Conservation (phyloP, 768 basidiomycete species). For the Boletellus ananas region DNA sequence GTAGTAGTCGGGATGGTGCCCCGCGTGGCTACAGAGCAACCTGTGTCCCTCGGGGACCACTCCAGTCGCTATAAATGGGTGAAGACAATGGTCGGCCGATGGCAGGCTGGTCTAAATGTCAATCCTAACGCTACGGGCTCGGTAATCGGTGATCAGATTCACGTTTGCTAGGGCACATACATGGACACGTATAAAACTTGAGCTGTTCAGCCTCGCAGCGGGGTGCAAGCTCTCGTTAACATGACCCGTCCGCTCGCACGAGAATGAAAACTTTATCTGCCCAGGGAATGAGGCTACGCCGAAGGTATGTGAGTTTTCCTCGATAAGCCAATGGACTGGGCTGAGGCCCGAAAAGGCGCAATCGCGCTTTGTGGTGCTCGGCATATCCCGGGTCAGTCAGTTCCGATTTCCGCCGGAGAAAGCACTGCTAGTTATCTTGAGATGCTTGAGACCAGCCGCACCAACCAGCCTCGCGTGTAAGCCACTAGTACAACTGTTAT, state of each 20-base stretch:
- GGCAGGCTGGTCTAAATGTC: too few relatives aligned
- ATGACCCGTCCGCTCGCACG: slow-evolving; percentile 2
- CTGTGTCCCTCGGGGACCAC: too few relatives aligned
- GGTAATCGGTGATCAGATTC: background rate
- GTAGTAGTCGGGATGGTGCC: too few relatives aligned
- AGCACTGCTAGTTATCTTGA: too few relatives aligned
- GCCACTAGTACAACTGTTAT: too few relatives aligned
- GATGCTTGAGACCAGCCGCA: too few relatives aligned
- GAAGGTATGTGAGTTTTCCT: slow-evolving; percentile 10
- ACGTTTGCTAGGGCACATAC: slow-evolving; percentile 5
- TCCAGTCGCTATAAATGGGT: too few relatives aligned
- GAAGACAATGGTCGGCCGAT: too few relatives aligned
- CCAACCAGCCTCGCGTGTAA: too few relatives aligned
- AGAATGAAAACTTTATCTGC: slow-evolving; percentile 19
- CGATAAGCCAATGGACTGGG: slow-evolving; percentile 32
- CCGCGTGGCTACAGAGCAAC: too few relatives aligned
- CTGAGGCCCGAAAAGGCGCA: background rate
- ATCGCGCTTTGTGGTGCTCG: background rate
- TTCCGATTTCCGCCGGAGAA: too few relatives aligned
- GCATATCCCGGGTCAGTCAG: background rate
- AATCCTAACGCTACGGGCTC: too few relatives aligned
- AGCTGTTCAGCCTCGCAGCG: slow-evolving; percentile 11
- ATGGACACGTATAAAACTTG: background rate
- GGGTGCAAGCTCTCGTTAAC: background rate
- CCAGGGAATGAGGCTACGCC: slow-evolving; percentile 34